Conservation (phyloP, 1,284 basidiomycete species). For the Exobasidium cylindrosporum region DNA sequence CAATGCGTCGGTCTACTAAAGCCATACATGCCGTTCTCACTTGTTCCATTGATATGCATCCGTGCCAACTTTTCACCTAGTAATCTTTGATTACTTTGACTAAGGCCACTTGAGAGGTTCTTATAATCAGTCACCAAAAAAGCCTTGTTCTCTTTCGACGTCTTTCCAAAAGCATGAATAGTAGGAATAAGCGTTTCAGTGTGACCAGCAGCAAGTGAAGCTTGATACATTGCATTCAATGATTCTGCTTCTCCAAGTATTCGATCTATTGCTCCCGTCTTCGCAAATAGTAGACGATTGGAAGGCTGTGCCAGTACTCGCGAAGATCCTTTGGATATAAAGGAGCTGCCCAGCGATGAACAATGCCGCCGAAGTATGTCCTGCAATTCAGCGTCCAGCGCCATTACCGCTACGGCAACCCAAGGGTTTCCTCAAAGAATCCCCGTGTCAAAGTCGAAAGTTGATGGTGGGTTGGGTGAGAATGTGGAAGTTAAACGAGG, state of each 20-base stretch:
- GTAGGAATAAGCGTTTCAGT: constrained; percentile 15
- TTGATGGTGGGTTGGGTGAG: neutral
- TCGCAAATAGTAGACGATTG: constrained; percentile 14
- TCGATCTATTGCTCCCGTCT: neutral
- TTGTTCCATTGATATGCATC: constrained; percentile 17
- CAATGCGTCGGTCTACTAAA: constrained; percentile 22
- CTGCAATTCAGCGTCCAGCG: constrained; percentile 10
- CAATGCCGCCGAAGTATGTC: constrained; percentile 1
- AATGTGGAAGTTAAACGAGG: too few relatives aligned
- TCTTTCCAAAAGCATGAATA: constrained; percentile 18
- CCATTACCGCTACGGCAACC: too few relatives aligned
- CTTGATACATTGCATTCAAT: constrained; percentile 7
- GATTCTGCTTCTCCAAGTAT: constrained; percentile 17
- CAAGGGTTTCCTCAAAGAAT: too few relatives aligned
- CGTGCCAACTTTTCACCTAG: constrained; percentile 18
- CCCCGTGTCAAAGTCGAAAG: neutral
- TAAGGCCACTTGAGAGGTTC: constrained; percentile 1
- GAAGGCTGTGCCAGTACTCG: constrained; percentile 5
- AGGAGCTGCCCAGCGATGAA: neutral
- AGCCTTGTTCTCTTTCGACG: constrained; percentile 4
- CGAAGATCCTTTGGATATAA: neutral
- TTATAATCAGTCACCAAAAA: constrained; percentile 23
- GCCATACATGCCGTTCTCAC: constrained; percentile 15
- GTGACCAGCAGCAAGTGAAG: constrained; percentile 12
- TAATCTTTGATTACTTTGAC: constrained; percentile 5